A percentile compares a stretch with the other conserved stretches of the same genome.
These are phyloP conservation scores for Schwanniomyces yamadae DNA, from an alignment of 805 yeast genomes.

Conservation along the genomic window DNA sequence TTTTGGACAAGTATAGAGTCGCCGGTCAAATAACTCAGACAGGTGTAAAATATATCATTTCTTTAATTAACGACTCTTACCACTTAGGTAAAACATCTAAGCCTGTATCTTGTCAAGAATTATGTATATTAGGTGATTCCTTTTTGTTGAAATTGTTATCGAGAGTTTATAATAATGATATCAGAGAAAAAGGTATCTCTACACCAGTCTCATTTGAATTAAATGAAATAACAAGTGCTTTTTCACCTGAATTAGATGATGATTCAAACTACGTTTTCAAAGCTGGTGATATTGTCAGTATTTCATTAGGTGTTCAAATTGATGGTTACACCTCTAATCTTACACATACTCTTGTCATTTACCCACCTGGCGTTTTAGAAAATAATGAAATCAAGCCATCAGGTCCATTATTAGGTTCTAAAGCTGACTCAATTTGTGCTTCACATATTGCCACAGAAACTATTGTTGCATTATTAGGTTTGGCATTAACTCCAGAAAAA, in stretches of 20 bases:
- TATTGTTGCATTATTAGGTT: constrained; percentile 71
- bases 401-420: constrained; percentile 79
- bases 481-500: constrained; percentile 73
- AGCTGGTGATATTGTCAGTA: constrained; percentile 84
- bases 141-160: constrained; percentile 61
- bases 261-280: constrained; percentile 44
- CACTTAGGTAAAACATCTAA: constrained; percentile 52
- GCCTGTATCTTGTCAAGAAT: constrained; percentile 58
- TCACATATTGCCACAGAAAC: constrained; percentile 88
- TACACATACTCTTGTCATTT: constrained; percentile 84
- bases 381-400: constrained; percentile 46
- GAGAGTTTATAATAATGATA: constrained; percentile 58
- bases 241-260: constrained; percentile 83
- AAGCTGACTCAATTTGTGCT: constrained; percentile 90
- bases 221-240: constrained; percentile 73
- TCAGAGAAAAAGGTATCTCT: constrained; percentile 88
- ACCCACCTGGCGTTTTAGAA: constrained; percentile 56
- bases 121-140: constrained; percentile 82
- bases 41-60: constrained; percentile 62
- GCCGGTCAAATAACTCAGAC: constrained; percentile 92
- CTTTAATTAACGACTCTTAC: constrained; percentile 70
- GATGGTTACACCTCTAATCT: constrained; percentile 92
- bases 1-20: constrained; percentile 77
- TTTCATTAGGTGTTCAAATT: constrained; percentile 84
- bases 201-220: constrained; percentile 88